Evolutionary conservation across 2,329 filamentous ascomycete species (phyloP).

Genomic region (Coniella lustricola): DNA sequence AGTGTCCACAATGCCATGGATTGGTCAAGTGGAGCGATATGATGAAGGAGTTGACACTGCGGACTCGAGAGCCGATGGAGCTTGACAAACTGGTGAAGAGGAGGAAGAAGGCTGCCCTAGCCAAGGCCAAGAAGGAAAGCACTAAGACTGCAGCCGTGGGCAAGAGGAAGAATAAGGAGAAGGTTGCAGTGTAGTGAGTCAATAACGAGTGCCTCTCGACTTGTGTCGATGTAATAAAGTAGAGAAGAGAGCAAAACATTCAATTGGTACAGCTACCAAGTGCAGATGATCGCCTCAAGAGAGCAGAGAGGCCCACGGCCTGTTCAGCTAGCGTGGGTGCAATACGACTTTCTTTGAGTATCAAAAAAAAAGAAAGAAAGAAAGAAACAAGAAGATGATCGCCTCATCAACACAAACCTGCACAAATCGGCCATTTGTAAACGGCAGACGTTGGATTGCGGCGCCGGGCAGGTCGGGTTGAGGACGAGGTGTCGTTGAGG

Average conservation of each 20-base stretch:
- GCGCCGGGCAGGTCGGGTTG: slow-evolving; percentile 7
- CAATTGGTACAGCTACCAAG: too few relatives aligned
- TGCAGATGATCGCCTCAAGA: too few relatives aligned
- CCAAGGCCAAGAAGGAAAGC: neutral
- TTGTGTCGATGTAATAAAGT: too few relatives aligned
- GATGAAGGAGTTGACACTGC: slow-evolving; percentile 74
- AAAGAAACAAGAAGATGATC: too few relatives aligned
- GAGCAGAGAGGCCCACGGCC: too few relatives aligned
- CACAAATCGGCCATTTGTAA: neutral
- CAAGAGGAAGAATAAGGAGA: too few relatives aligned
- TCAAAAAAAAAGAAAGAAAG: too few relatives aligned
- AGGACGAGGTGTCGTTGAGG: slow-evolving; percentile 15
- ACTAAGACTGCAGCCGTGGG: neutral
- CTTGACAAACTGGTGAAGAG: slow-evolving; percentile 60
- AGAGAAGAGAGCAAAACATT: too few relatives aligned
- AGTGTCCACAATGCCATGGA: slow-evolving; percentile 63
- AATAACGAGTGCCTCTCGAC: too few relatives aligned
- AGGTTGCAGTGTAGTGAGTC: too few relatives aligned
- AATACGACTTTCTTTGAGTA: too few relatives aligned
- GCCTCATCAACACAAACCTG: neutral
- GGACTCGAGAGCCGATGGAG: slow-evolving; percentile 63
- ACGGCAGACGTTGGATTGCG: slow-evolving; percentile 13
- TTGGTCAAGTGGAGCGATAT: slow-evolving; percentile 65
- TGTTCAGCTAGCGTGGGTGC: too few relatives aligned
- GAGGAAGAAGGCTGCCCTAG: slow-evolving; percentile 19